Evolutionary conservation across 352 stramenopile species (phyloP).

Genomic region (Elongisporangium undulatum): DNA sequence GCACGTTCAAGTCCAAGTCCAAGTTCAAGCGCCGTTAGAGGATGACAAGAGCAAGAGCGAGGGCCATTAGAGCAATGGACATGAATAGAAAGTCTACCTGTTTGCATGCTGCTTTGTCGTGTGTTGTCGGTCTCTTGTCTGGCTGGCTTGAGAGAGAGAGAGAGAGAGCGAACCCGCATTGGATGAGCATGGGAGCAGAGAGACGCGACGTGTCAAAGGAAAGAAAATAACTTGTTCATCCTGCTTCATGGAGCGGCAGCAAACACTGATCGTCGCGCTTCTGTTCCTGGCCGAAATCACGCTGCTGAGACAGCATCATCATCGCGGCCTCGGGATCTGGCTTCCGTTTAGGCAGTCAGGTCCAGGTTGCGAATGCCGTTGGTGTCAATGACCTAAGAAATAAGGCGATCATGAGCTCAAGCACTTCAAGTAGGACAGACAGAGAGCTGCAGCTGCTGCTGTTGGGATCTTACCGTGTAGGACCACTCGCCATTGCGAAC

Average conservation of each 20-base stretch:
- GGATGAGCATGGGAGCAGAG: too few relatives aligned
- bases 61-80: conserved; percentile 7
- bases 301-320: too few relatives aligned
- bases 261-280: neutral
- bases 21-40: conserved; percentile 86
- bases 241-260: neutral
- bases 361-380: conserved; percentile 57
- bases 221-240: neutral
- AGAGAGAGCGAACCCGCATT: too few relatives aligned
- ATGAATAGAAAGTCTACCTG: conserved; percentile 1
- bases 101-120: neutral
- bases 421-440: neutral
- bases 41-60: neutral
- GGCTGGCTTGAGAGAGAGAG: too few relatives aligned
- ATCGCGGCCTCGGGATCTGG: neutral
- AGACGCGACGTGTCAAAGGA: neutral
- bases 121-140: too few relatives aligned
- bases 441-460: neutral
- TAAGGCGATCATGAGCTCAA: conserved; percentile 1
- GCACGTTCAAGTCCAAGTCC: conserved; percentile 90
- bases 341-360: neutral
- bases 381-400: conserved; percentile 52
- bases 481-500: conserved; percentile 85
- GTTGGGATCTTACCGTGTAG: conserved; percentile 42
- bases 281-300: neutral